A percentile compares a stretch with the other conserved stretches of the same genome.
phyloP scores from a whole-genome alignment of 2,329 filamentous ascomycete genomes.

The Neonectria neomacrospora region DNA sequence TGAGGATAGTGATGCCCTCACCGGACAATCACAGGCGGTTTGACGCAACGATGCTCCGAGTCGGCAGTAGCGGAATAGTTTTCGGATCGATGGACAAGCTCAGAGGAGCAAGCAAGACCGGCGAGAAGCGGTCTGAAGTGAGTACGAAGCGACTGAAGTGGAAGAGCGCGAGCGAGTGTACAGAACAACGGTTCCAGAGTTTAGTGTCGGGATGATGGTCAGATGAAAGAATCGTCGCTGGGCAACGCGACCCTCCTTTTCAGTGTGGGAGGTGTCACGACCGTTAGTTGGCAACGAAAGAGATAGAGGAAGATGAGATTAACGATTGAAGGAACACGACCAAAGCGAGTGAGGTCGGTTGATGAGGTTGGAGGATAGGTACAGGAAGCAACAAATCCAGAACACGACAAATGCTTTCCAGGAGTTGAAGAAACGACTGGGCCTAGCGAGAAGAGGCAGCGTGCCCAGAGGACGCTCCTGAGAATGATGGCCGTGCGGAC shows the following conservation, averaged over 20 bases:
- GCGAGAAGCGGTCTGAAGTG: conserved; percentile 15
- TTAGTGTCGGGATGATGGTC: conserved; percentile 30
- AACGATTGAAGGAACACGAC: conserved; percentile 58
- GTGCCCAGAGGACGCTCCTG: conserved; percentile 26
- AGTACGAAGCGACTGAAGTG: conserved; percentile 28
- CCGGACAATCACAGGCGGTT: conserved; percentile 53
- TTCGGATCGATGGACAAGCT: conserved; percentile 27
- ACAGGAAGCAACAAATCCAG: conserved; percentile 33
- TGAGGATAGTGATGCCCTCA: conserved; percentile 48
- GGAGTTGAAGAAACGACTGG: conserved; percentile 43
- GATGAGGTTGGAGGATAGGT: conserved; percentile 37
- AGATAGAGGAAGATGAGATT: conserved; percentile 33
- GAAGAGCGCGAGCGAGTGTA: conserved; percentile 32
- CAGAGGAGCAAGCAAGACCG: conserved; percentile 20
- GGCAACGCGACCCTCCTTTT: conserved; percentile 48
- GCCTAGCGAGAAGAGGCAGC: conserved; percentile 40
- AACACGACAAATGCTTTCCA: conserved; percentile 39
- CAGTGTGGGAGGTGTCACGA: conserved; percentile 32
- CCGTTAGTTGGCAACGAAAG: conserved; percentile 25
- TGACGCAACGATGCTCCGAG: conserved; percentile 32
- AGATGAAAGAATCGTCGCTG: conserved; percentile 41
- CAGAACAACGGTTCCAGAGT: conserved; percentile 25
- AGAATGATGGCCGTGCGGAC: conserved; percentile 22
- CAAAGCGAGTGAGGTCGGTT: conserved; percentile 69
- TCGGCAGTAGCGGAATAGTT: conserved; percentile 24